phyloP scores from a whole-genome alignment of 768 basidiomycete species.

The Floccularia luteovirens region DNA sequence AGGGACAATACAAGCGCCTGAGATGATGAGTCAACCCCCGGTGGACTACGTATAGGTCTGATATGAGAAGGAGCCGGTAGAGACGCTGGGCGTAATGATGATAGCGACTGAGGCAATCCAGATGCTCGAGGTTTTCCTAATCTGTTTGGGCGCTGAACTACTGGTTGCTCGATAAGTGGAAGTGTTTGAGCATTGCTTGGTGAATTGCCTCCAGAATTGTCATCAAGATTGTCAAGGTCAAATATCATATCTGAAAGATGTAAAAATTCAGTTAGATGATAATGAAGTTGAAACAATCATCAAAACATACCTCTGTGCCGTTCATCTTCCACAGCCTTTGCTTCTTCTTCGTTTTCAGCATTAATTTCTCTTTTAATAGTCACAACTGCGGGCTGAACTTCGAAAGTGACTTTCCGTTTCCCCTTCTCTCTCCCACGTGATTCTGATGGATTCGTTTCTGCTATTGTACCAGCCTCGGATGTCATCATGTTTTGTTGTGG shows the following conservation, averaged over 20 bases:
- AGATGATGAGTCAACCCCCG: constrained; percentile 21
- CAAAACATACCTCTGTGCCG: constrained; percentile 42
- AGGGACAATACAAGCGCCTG: constrained; percentile 4
- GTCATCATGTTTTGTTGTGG: constrained; percentile 10
- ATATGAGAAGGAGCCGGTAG: constrained; percentile 61
- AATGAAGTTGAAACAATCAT: constrained; percentile 1
- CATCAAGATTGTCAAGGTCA: constrained; percentile 60
- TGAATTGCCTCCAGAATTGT: constrained; percentile 26
- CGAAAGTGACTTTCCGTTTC: constrained; percentile 69
- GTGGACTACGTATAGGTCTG: constrained; percentile 33
- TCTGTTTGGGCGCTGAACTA: constrained; percentile 20
- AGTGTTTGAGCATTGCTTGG: constrained; percentile 25
- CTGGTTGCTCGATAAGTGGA: constrained; percentile 34
- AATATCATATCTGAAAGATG: constrained; percentile 53
- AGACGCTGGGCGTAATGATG: constrained; percentile 56
- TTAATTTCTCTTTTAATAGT: constrained; percentile 34
- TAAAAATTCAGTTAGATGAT: neutral
- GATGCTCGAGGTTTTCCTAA: constrained; percentile 22
- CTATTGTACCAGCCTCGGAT: constrained; percentile 10
- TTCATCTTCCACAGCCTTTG: constrained; percentile 16
- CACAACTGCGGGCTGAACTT: constrained; percentile 50
- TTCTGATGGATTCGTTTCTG: constrained; percentile 10
- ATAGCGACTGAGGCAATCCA: constrained; percentile 49
- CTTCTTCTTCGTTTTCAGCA: constrained; percentile 20
- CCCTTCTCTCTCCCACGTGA: constrained; percentile 32